Evolutionary conservation across 1,284 basidiomycete species (phyloP).

Genomic region (Leccinum angustisporum): DNA sequence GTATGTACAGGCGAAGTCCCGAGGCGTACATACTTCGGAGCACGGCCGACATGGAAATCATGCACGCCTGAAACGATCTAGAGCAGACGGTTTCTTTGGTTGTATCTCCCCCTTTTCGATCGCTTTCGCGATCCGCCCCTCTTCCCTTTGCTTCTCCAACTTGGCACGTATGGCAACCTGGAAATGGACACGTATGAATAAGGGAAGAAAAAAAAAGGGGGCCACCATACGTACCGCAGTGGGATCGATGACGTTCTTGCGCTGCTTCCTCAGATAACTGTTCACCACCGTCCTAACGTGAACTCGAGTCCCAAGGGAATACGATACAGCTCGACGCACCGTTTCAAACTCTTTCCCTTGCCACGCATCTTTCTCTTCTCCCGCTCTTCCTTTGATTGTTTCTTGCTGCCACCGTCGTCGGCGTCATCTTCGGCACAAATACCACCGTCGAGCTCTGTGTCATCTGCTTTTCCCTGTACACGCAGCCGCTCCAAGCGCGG

Average conservation of each 20-base stretch:
- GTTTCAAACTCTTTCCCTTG: constrained; percentile 80
- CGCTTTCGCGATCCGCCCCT: constrained; percentile 46
- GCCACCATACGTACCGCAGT: constrained; percentile 59
- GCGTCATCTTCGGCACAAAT: constrained; percentile 37
- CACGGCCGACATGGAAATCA: constrained; percentile 11
- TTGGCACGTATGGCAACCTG: constrained; percentile 71
- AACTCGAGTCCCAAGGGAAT: not conserved
- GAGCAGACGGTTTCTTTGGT: constrained; percentile 54
- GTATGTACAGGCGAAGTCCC: not conserved
- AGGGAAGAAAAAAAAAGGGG: not conserved
- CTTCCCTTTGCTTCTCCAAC: constrained; percentile 62
- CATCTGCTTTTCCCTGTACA: constrained; percentile 71
- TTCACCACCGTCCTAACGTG: not conserved
- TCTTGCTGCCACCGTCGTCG: constrained; percentile 38
- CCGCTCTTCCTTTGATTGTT: constrained; percentile 47
- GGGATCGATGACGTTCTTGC: constrained; percentile 92
- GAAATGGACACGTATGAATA: not conserved
- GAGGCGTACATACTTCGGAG: not conserved
- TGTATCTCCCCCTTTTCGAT: constrained; percentile 42
- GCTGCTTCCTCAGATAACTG: constrained; percentile 79
- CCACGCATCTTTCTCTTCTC: constrained; percentile 85
- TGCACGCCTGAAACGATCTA: constrained; percentile 60
- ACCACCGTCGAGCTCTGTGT: constrained; percentile 49
- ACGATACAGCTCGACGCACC: constrained; percentile 40
- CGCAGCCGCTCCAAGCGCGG: constrained; percentile 73